Percentiles rank a stretch among this genome's conserved stretches.
phyloP scores from a whole-genome alignment of 371 early-diverging fungal genomes.

The Mucor mucedo region DNA sequence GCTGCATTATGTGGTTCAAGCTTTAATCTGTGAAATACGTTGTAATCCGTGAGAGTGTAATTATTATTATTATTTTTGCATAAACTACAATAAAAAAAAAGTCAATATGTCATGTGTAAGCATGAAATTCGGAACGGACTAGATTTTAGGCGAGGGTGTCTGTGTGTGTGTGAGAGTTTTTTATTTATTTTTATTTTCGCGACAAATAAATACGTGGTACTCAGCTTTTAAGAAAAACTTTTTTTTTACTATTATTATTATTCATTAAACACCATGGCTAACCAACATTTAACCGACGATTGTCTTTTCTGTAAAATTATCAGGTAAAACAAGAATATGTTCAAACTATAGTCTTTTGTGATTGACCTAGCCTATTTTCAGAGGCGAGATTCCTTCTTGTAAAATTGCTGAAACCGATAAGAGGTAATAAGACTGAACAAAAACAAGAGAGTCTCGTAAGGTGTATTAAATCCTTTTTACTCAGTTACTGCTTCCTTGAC shows the following conservation, averaged over 20 bases:
- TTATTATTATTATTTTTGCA: no score
- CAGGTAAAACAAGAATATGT: slow-evolving; percentile 35
- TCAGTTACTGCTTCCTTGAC: slow-evolving; percentile 74
- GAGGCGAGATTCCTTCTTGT: slow-evolving; percentile 85
- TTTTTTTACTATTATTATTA: not conserved
- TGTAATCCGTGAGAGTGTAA: not conserved
- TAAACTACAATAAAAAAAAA: no score
- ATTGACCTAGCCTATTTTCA: not conserved
- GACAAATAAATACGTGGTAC: slow-evolving; percentile 1
- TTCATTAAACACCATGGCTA: slow-evolving; percentile 5
- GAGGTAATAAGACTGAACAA: slow-evolving; percentile 38
- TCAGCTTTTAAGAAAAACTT: slow-evolving; percentile 1
- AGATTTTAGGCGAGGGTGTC: slow-evolving; percentile 5
- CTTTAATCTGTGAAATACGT: not conserved
- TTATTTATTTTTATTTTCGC: not conserved
- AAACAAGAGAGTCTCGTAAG: no score
- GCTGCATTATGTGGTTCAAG: not conserved
- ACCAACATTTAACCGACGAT: slow-evolving; percentile 42
- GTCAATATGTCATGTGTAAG: slow-evolving; percentile 1
- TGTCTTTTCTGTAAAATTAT: slow-evolving; percentile 95
- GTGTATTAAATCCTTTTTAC: not conserved
- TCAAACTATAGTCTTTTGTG: not conserved
- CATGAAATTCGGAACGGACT: slow-evolving; percentile 4
- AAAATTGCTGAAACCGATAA: slow-evolving; percentile 85
- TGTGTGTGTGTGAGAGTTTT: not conserved